Conservation (phyloP, 2,329 filamentous ascomycete genomes). For the Colletotrichum spinosum region DNA sequence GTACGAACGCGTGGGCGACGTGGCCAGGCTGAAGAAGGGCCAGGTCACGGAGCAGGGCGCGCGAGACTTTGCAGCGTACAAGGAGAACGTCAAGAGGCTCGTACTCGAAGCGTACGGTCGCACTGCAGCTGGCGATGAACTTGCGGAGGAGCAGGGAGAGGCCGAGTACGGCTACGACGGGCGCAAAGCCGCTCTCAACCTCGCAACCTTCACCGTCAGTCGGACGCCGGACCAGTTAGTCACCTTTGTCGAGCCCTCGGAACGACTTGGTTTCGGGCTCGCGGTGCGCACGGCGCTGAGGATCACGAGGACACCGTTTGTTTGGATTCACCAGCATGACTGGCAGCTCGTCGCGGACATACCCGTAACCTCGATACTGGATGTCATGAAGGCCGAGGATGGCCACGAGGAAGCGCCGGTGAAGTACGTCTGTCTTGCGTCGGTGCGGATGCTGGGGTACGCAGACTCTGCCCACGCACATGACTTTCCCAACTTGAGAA, state of each 20-base stretch:
- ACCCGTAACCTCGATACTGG: conserved; percentile 56
- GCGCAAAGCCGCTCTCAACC: not conserved
- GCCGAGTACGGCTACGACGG: conserved; percentile 61
- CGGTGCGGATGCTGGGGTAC: conserved; percentile 63
- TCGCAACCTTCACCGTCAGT: conserved; percentile 45
- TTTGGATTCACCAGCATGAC: conserved; percentile 70
- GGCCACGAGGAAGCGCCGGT: conserved; percentile 50
- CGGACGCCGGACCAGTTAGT: conserved; percentile 51
- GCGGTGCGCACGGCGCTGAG: conserved; percentile 65
- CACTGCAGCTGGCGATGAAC: not conserved
- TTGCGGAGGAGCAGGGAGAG: conserved; percentile 41
- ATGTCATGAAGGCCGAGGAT: conserved; percentile 56
- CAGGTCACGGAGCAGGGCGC: conserved; percentile 61
- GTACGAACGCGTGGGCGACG: conserved; percentile 58
- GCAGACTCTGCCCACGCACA: conserved; percentile 59
- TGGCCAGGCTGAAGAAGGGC: conserved; percentile 64
- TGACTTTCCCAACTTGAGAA: conserved; percentile 54
- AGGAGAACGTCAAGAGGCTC: conserved; percentile 57
- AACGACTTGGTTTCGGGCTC: conserved; percentile 63
- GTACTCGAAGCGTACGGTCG: conserved; percentile 47
- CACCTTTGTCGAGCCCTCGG: conserved; percentile 60
- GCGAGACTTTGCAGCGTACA: conserved; percentile 56
- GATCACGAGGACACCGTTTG: conserved; percentile 59
- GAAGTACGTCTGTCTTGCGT: conserved; percentile 65
- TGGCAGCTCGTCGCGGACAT: conserved; percentile 61